Conservation (phyloP, 345 rosid genomes). For the Eucalyptus shirleyi region DNA sequence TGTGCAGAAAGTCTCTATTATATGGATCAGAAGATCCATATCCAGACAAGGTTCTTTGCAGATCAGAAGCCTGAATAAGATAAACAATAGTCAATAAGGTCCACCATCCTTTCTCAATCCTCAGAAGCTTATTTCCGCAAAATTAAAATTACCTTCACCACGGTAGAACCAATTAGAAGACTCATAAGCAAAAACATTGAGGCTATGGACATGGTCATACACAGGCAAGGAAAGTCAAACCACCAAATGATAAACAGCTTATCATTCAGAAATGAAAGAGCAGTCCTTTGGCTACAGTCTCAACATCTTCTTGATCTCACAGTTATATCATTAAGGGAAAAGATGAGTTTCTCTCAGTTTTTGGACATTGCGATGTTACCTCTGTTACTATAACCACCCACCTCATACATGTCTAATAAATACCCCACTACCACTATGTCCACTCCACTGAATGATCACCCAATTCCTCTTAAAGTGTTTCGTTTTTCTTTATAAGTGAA, state of each 20-base stretch:
- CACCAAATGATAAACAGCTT: not conserved
- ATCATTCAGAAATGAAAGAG: not conserved
- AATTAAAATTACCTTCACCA: not conserved
- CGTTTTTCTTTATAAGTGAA: not conserved
- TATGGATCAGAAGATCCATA: constrained; percentile 39
- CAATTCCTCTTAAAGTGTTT: not conserved
- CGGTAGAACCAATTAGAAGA: not conserved
- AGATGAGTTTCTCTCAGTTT: not conserved
- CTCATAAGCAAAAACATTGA: not conserved
- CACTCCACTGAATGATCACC: not conserved
- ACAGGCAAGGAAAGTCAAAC: not conserved
- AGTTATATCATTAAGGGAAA: not conserved
- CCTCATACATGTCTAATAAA: not conserved
- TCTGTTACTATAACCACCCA: not conserved
- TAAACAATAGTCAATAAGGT: not conserved
- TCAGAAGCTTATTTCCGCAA: not conserved
- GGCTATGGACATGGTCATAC: not conserved
- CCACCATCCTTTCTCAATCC: not conserved
- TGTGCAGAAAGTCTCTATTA: constrained; percentile 38
- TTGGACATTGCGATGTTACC: not conserved
- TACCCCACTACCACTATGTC: not conserved
- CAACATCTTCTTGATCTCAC: not conserved
- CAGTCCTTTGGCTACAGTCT: not conserved
- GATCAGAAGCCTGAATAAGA: not conserved
- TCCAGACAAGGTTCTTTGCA: not conserved